These are phyloP conservation scores for Pleurotus eryngii DNA, from an alignment of 768 basidiomycete genomes.

Conservation along the genomic window DNA sequence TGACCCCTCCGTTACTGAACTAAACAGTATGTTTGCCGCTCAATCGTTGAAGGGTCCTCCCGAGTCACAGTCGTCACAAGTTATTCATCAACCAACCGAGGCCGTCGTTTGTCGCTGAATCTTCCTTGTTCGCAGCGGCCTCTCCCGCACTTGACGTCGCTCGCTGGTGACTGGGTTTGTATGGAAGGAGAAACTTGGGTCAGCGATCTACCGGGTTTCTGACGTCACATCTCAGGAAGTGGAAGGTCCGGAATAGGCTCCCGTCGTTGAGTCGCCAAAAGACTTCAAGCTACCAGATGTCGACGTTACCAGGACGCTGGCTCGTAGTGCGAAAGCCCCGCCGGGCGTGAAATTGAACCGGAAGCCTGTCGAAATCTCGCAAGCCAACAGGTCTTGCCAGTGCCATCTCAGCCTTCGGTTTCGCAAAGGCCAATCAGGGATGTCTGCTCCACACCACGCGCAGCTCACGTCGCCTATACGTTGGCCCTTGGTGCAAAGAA, in stretches of 20 bases:
- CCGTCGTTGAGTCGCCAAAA: conserved; percentile 48
- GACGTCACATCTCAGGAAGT: too few relatives aligned
- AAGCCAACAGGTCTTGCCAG: conserved; percentile 63
- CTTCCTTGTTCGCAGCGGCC: too few relatives aligned
- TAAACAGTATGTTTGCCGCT: conserved; percentile 10
- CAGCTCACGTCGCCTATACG: conserved; percentile 29
- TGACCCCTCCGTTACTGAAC: neutral
- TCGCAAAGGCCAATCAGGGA: conserved; percentile 58
- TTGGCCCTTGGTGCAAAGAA: conserved; percentile 1
- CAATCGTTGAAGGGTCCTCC: conserved; percentile 15
- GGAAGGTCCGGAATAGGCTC: neutral
- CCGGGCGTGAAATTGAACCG: conserved; percentile 14
- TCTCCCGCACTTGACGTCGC: neutral
- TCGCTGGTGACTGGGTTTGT: too few relatives aligned
- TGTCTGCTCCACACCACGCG: conserved; percentile 45
- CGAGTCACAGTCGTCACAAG: conserved; percentile 13
- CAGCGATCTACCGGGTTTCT: too few relatives aligned
- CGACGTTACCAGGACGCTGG: conserved; percentile 9
- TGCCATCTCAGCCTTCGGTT: conserved; percentile 64
- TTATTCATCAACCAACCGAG: too few relatives aligned
- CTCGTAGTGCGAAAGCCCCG: conserved; percentile 9
- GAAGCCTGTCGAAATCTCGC: conserved; percentile 32
- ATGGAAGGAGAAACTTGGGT: too few relatives aligned
- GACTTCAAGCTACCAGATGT: conserved; percentile 30
- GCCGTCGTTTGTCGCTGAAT: too few relatives aligned